These are phyloP conservation scores for Fusarium luffae DNA, from an alignment of 2,329 filamentous ascomycete genomes.

Conservation along the genomic window DNA sequence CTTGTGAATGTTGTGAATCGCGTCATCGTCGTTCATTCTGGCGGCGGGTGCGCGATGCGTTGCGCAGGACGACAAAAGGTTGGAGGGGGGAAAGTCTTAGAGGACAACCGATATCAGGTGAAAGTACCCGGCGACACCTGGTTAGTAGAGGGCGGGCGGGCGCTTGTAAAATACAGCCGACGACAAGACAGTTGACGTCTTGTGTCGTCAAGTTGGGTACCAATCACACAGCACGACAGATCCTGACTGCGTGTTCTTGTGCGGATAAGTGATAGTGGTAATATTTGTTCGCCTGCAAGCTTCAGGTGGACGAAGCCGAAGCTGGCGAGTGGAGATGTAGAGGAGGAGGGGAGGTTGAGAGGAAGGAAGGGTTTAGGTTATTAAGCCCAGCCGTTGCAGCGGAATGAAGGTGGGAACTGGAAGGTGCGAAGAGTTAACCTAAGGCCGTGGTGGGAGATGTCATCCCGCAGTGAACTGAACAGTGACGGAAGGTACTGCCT, in stretches of 20 bases:
- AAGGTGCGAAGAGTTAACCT: slow-evolving; percentile 6
- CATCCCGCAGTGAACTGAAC: not conserved
- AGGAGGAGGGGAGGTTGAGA: slow-evolving; percentile 33
- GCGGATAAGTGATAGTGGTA: slow-evolving; percentile 17
- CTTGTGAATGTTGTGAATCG: slow-evolving; percentile 83
- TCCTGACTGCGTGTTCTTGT: slow-evolving; percentile 22
- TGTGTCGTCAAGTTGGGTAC: slow-evolving; percentile 27
- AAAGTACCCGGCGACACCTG: slow-evolving; percentile 27
- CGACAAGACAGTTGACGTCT: slow-evolving; percentile 30
- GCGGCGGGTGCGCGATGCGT: slow-evolving; percentile 55
- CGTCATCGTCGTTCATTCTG: slow-evolving; percentile 72
- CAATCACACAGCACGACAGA: slow-evolving; percentile 9
- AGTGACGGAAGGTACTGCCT: not conserved
- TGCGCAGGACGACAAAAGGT: slow-evolving; percentile 49
- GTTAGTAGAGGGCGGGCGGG: slow-evolving; percentile 20
- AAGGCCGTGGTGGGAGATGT: slow-evolving; percentile 7
- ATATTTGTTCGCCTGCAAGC: slow-evolving; percentile 22
- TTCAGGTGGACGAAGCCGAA: slow-evolving; percentile 34
- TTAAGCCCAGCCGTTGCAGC: slow-evolving; percentile 24
- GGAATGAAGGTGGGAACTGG: slow-evolving; percentile 5
- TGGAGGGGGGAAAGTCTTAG: slow-evolving; percentile 18
- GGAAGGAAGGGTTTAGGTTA: slow-evolving; percentile 33
- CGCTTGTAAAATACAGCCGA: slow-evolving; percentile 12
- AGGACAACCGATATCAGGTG: slow-evolving; percentile 31
- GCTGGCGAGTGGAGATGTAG: slow-evolving; percentile 32